A percentile compares a stretch with the other conserved stretches of the same genome.
phyloP scores from a whole-genome alignment of 2,329 filamentous ascomycete species.

The Ophidiomyces ophidiicola region DNA sequence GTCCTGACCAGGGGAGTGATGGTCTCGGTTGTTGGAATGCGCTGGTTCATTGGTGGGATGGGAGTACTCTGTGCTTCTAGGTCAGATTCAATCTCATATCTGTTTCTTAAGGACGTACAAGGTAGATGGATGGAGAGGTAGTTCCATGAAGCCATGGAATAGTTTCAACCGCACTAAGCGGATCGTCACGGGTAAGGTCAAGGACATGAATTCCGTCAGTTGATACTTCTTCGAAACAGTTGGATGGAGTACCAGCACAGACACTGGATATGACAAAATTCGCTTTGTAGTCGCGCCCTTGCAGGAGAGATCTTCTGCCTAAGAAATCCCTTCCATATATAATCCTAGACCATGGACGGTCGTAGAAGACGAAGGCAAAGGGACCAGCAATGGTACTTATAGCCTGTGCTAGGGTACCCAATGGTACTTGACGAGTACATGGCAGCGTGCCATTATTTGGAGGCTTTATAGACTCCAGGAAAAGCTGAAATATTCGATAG shows the following conservation, averaged over 20 bases:
- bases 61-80: slow-evolving; percentile 17
- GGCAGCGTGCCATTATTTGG: slow-evolving; percentile 13
- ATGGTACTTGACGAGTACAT: slow-evolving; percentile 13
- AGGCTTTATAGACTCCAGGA: slow-evolving; percentile 37
- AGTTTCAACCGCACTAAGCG: slow-evolving; percentile 1
- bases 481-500: slow-evolving; percentile 50
- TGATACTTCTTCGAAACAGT: slow-evolving; percentile 65
- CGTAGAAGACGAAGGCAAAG: slow-evolving; percentile 79
- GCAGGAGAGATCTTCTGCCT: slow-evolving; percentile 70
- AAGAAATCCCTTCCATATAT: slow-evolving; percentile 82
- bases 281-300: slow-evolving; percentile 37
- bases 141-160: slow-evolving; percentile 16
- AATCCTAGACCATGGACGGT: slow-evolving; percentile 48
- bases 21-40: slow-evolving; percentile 23
- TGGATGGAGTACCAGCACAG: slow-evolving; percentile 40
- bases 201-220: slow-evolving; percentile 69
- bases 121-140: slow-evolving; percentile 3
- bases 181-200: slow-evolving; percentile 34
- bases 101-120: slow-evolving; percentile 21
- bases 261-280: slow-evolving; percentile 58
- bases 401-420: slow-evolving; percentile 30
- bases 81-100: slow-evolving; percentile 1
- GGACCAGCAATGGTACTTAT: slow-evolving; percentile 61
- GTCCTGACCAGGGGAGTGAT: slow-evolving; percentile 24
- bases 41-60: slow-evolving; percentile 36